Base-by-base conservation (phyloP, 1,139 yeast genomes). In the Protomyces inouyei region DNA sequence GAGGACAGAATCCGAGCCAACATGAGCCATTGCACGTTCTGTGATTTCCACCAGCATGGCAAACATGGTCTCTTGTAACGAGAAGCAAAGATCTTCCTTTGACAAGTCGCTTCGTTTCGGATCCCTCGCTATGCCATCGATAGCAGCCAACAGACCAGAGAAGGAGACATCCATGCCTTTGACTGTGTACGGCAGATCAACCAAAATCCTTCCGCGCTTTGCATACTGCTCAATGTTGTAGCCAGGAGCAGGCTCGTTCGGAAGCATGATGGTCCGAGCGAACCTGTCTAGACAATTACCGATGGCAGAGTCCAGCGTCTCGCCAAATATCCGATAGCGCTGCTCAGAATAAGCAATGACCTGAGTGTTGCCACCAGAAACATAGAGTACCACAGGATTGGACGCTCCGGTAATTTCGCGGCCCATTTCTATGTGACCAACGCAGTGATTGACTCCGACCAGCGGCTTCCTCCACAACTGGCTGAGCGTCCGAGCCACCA, bases 351-450 rank as follows among this genome's bases (percentile, higher is more conserved):
- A 93, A 4, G 98, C 98, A 75, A 93, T 95, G 40, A 95, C 95
- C 75, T 93, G 99, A 3, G 99, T 95, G 75, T 93, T 93, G 52
- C 99, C 98, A 32, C 99, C 99, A 74, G 97, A 88, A 3, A 93
- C 99, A 71, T 93, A 93, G 61, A 93, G 79, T 14, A 93, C 98
- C 60, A 93, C 98, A 0, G 98, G 98, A 72, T 95, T 92, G 32
- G 82, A 82, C 0, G 98, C 98, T 3, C 95, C 95, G 0, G 99
- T 93, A 72, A 93, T 92, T 73, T 93, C 98, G 68, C 99, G 78
- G 2, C 99, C 99, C 99, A 93, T 93, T 74, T 95, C 99, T 66
- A 93, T 93, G 75, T 93, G 98, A 0, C 98, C 99, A 32, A 93
- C 85, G 76, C 99, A 93, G 75, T 93, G 98, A 72, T 93, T 95